Conservation (phyloP, 169 alveolate genomes). For the Blepharisma undulans region DNA sequence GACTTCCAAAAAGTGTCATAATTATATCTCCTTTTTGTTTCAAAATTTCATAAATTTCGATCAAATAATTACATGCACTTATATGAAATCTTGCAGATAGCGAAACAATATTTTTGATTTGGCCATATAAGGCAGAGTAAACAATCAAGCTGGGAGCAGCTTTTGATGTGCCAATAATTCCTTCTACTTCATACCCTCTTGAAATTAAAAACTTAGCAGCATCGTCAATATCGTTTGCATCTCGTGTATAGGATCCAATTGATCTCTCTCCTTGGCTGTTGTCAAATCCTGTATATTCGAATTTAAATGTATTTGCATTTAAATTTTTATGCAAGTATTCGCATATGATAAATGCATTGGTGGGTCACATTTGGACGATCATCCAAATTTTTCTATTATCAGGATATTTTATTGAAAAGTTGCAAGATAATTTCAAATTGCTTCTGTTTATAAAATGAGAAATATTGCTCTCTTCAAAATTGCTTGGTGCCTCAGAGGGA, state of each 20-base stretch:
- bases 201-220: background rate
- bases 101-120: background rate
- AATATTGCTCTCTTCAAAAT: too few species aligned
- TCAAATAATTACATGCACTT: background rate
- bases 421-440: background rate
- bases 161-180: background rate
- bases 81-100: conserved; percentile 7
- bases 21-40: background rate
- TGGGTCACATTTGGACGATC: background rate
- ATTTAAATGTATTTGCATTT: background rate
- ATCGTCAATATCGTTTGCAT: background rate
- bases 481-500: too few species aligned
- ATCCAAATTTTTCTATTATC: too few species aligned
- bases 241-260: background rate
- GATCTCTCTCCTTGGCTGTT: background rate
- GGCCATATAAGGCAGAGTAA: background rate
- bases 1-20: background rate
- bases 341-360: background rate
- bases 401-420: background rate
- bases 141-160: background rate
- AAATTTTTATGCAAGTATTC: background rate
- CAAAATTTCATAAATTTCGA: background rate
- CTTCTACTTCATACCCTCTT: background rate
- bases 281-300: background rate
- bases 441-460: background rate